phyloP scores from a whole-genome alignment of 108 stramenopile species.

The Cyclotella sp. region DNA sequence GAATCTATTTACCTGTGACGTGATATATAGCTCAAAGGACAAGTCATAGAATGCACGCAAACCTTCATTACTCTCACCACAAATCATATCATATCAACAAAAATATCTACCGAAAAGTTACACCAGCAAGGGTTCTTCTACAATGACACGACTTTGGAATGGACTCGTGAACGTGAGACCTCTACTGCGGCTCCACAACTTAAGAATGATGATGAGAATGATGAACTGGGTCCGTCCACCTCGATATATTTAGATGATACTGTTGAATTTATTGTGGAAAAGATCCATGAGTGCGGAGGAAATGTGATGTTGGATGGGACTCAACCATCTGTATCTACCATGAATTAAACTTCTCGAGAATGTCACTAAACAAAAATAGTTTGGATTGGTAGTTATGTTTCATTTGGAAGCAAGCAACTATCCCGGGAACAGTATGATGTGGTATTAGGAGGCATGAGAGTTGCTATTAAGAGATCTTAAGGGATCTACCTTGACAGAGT shows the following conservation, averaged over 20 bases:
- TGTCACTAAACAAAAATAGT: no score
- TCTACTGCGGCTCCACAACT: background rate
- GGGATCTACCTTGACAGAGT: no score
- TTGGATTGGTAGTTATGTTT: no score
- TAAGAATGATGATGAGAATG: constrained; percentile 18
- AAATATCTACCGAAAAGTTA: constrained; percentile 53
- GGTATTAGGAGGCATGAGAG: no score
- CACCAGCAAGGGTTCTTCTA: constrained; percentile 50
- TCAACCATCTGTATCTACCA: constrained; percentile 42
- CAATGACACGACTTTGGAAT: constrained; percentile 40
- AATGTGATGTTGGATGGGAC: constrained; percentile 50
- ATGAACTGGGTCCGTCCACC: constrained; percentile 47
- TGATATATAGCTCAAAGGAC: constrained; percentile 39
- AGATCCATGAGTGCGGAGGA: constrained; percentile 53
- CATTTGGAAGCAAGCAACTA: no score
- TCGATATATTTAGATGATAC: constrained; percentile 55
- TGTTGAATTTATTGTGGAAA: constrained; percentile 51
- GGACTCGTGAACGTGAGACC: constrained; percentile 48
- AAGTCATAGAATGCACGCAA: constrained; percentile 52
- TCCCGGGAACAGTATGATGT: no score
- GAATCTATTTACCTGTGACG: background rate
- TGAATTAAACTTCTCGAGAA: background rate
- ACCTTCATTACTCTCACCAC: constrained; percentile 50
- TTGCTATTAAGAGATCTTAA: no score
- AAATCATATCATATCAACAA: constrained; percentile 50